Evolutionary conservation across 2,329 filamentous ascomycete species (phyloP).

Genomic region (Alternaria alternata): DNA sequence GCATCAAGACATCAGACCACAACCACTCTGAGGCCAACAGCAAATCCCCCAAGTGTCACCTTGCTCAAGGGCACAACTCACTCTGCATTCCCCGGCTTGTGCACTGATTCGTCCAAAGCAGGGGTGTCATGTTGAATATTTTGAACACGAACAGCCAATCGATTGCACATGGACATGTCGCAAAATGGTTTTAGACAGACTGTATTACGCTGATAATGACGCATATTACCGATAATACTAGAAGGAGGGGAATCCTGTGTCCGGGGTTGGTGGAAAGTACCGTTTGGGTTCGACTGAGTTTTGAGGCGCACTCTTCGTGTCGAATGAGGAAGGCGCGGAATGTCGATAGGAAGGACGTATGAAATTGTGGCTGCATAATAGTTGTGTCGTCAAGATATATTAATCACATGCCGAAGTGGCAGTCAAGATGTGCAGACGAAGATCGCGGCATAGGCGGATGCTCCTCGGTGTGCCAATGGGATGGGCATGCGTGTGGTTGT

Average conservation of each 20-base stretch:
- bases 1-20: conserved; percentile 5
- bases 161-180: not conserved
- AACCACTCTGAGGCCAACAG: conserved; percentile 6
- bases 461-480: conserved; percentile 4
- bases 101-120: conserved; percentile 16
- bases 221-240: conserved; percentile 11
- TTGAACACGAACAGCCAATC: conserved; percentile 13
- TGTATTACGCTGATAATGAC: conserved; percentile 23
- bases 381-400: conserved; percentile 5
- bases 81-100: not conserved
- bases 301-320: conserved; percentile 4
- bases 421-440: conserved; percentile 1
- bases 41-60: conserved; percentile 8
- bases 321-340: conserved; percentile 15
- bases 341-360: not conserved
- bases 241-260: conserved; percentile 11
- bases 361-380: conserved; percentile 8
- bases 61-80: conserved; percentile 14
- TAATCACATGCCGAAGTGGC: not conserved
- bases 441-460: conserved; percentile 1
- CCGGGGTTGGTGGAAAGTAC: conserved; percentile 15
- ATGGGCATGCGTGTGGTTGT: conserved; percentile 6
- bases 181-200: conserved; percentile 8
- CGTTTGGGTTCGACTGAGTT: conserved; percentile 6
- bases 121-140: conserved; percentile 15